Evolutionary conservation across 495 filamentous ascomycete genomes (phyloP), one percentile per base, ranked within the genome.

Genomic region (Hypoxylon fragiforme): DNA sequence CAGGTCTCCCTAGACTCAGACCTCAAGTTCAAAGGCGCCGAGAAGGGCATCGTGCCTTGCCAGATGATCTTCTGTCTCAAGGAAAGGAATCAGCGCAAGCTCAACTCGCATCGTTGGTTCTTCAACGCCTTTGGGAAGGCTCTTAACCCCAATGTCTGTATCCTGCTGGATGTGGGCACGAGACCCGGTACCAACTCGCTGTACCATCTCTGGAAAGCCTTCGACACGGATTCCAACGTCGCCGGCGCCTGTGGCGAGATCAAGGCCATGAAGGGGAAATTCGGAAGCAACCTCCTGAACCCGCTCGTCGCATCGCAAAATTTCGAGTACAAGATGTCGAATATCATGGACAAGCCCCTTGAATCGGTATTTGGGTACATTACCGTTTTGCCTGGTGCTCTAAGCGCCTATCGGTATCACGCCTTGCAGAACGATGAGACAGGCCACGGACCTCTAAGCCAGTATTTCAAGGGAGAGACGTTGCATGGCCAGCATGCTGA

Each of bases 261-360:
- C 70, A 94, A 88, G 68, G 95, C 95, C 4, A 92, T 91, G 67
- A 97, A 95, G 62, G 94, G 94, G 8, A 89, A 86, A 62, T 84
- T 76, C 19, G 89, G 86, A 71, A 73, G 86, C 12, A 90, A 91
- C 15, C 81, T 99, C 15, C 75, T 99, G 32, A 97, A 97, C 66
- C 95, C 95, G 0, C 80, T 99, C 2, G 91, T 99, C 6, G 95
- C 95, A 0, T 92, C 89, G 37, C 95, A 99, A 69, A 97, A 99
- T 64, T 99, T 97, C 62, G 95, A 99, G 71, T 99, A 99, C 78
- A 99, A 99, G 75, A 96, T 97, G 92, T 95, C 90, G 5, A 99
- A 97, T 55, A 99, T 99, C 64, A 77, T 99, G 19, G 95, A 99
- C 67, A 97, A 97, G 70, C 95, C 95, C 3, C 75, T 99, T 16